phyloP scores from a whole-genome alignment of 768 basidiomycete species.

The Lactarius hengduanensis region DNA sequence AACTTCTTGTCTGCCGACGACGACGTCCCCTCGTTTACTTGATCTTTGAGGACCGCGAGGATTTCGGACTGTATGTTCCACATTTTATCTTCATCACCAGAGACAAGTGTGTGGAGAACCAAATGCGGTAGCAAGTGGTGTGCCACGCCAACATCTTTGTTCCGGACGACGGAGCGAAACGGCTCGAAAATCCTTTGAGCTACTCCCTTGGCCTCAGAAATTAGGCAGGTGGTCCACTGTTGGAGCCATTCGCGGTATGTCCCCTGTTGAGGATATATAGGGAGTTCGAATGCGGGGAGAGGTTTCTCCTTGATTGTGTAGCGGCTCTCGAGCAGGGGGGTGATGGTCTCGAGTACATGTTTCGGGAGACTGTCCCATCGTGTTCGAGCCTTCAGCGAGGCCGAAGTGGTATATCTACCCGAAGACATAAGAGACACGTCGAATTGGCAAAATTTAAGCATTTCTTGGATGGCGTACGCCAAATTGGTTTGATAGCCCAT shows the following conservation, averaged over 20 bases:
- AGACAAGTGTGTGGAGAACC: constrained; percentile 79
- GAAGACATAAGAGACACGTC: constrained; percentile 66
- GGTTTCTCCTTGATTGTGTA: constrained; percentile 45
- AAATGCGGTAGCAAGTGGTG: constrained; percentile 90
- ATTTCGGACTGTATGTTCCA: constrained; percentile 73
- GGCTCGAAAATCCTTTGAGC: constrained; percentile 73
- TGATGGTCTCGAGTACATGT: constrained; percentile 80
- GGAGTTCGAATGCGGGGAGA: constrained; percentile 45
- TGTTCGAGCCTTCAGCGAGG: constrained; percentile 63
- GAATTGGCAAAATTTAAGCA: constrained; percentile 85
- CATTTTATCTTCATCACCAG: constrained; percentile 62
- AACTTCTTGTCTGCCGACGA: constrained; percentile 77
- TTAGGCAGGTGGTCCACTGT: constrained; percentile 80
- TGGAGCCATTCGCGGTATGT: constrained; percentile 98
- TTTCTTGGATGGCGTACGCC: constrained; percentile 89
- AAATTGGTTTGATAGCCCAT: constrained; percentile 87
- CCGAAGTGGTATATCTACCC: constrained; percentile 44
- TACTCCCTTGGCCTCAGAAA: constrained; percentile 56
- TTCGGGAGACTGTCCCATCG: constrained; percentile 81
- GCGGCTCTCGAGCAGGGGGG: constrained; percentile 74
- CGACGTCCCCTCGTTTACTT: constrained; percentile 60
- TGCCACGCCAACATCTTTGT: constrained; percentile 93
- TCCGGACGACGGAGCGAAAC: constrained; percentile 74
- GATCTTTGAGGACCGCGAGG: constrained; percentile 79
- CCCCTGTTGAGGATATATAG: constrained; percentile 71